Base-by-base conservation (phyloP, 1,284 basidiomycete genomes). In the Tremellales sp. region DNA sequence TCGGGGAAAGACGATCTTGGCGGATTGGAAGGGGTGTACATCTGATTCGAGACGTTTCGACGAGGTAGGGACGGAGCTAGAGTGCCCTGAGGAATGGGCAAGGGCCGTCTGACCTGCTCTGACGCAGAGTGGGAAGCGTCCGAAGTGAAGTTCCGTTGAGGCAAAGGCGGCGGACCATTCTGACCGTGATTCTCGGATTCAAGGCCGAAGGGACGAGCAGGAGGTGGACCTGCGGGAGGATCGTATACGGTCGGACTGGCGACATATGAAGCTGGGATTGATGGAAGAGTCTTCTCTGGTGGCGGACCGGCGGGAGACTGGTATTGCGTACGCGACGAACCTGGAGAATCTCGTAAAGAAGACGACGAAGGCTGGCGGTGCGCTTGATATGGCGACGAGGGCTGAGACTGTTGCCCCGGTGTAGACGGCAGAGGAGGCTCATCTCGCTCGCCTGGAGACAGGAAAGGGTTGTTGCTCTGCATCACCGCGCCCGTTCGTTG, bases 381-480 rank as follows among this genome's bases (percentile, higher is more conserved):
- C 7, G 31, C 13, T 21, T 4, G 6, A 21, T 11, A 19, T 13
- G 21, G 50, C 17, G 41, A 15, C n/a, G 43, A 31, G 22, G 21
- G 13, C 21, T 43, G 47, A 17, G 15, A 19, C 33, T 39, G 17
- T 19, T 13, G n/a, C n/a, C 15, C n/a, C 11, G 23, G 39, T n/a
- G 8, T 47, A n/a, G 23, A 26, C 4, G 24, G 43, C 33, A 24
- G 43, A 23, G 41, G 33, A 23, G 37, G 19, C 8, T 46, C 84
- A 82, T 22, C 85, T 84, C 2, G 85, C 85, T 74, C 89, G 80
- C 61, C 81, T 78, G 3, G 86, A 82, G 71, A 83, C 77, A 52
- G 83, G 61, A 67, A 70, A 1, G 67, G 70, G 45, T 73, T 73
- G 12, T 65, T 66, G 53, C 68, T 71, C 48, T 66, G 57, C 33